Conservation (phyloP, 1,139 yeast genomes). For the Candida glucosophila region DNA sequence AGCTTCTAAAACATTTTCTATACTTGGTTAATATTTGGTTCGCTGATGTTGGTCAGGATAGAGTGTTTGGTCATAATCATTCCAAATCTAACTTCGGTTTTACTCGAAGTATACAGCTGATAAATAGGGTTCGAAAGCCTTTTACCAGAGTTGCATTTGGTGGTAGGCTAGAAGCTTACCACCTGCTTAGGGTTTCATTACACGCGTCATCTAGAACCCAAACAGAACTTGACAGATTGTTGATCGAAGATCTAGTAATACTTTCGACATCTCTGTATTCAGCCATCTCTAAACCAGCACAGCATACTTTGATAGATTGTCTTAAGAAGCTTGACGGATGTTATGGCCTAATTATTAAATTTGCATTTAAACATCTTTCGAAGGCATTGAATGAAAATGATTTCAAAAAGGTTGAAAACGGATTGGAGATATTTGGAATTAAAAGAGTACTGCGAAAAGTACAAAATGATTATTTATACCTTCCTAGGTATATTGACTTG, state of each 20-base stretch:
- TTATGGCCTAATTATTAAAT: constrained; percentile 42
- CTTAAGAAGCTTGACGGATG: constrained; percentile 72
- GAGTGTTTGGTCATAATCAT: constrained; percentile 50
- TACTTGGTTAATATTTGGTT: constrained; percentile 74
- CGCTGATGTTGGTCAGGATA: constrained; percentile 73
- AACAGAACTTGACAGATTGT: constrained; percentile 53
- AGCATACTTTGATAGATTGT: constrained; percentile 57
- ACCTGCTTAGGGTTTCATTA: constrained; percentile 63
- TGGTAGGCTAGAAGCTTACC: constrained; percentile 69
- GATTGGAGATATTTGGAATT: constrained; percentile 47
- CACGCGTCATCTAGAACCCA: constrained; percentile 73
- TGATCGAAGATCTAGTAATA: constrained; percentile 63
- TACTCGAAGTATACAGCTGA: constrained; percentile 27
- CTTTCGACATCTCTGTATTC: constrained; percentile 67
- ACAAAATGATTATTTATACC: constrained; percentile 48
- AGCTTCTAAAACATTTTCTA: constrained; percentile 55
- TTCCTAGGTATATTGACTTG: constrained; percentile 38
- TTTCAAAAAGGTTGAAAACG: constrained; percentile 56
- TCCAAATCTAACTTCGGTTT: constrained; percentile 30
- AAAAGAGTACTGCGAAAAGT: constrained; percentile 48
- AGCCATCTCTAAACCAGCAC: constrained; percentile 65
- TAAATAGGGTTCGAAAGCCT: constrained; percentile 52
- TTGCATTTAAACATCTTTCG: constrained; percentile 41
- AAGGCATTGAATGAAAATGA: constrained; percentile 48
- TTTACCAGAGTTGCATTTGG: constrained; percentile 75